These are phyloP conservation scores for Bretschneidera sinensis DNA, from an alignment of 345 rosid genomes.

Conservation along the genomic window DNA sequence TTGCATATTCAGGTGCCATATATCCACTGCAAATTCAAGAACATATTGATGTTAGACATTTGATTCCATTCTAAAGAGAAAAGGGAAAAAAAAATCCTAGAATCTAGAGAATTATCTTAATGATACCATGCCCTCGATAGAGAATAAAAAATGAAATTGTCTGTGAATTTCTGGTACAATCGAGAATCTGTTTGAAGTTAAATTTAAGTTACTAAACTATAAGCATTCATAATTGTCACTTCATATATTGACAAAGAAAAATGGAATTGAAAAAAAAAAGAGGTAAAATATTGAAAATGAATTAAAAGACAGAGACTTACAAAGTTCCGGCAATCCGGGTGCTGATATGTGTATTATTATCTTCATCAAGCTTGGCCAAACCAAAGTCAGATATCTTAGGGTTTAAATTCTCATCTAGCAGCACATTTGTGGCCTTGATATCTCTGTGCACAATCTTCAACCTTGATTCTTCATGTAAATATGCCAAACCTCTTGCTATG, in stretches of 20 bases:
- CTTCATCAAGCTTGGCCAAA: constrained; percentile 44
- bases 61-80: no score
- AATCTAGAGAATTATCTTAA: background rate
- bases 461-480: constrained; percentile 48
- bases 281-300: background rate
- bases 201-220: no score
- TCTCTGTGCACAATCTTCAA: constrained; percentile 47
- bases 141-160: no score
- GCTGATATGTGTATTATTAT: constrained; percentile 46
- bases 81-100: no score
- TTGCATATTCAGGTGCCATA: constrained; percentile 52
- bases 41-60: background rate
- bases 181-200: no score
- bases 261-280: no score
- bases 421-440: constrained; percentile 48
- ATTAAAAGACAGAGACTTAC: constrained; percentile 16
- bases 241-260: no score
- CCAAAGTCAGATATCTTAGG: constrained; percentile 49
- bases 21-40: constrained; percentile 27
- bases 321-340: constrained; percentile 47
- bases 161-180: no score
- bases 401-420: constrained; percentile 32
- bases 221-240: no score
- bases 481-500: constrained; percentile 43
- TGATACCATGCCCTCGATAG: background rate